A percentile compares a stretch with the other conserved stretches of the same genome.
These are phyloP conservation scores for Aleurites moluccanus DNA, from an alignment of 441 rosid species.

Conservation along the genomic window DNA sequence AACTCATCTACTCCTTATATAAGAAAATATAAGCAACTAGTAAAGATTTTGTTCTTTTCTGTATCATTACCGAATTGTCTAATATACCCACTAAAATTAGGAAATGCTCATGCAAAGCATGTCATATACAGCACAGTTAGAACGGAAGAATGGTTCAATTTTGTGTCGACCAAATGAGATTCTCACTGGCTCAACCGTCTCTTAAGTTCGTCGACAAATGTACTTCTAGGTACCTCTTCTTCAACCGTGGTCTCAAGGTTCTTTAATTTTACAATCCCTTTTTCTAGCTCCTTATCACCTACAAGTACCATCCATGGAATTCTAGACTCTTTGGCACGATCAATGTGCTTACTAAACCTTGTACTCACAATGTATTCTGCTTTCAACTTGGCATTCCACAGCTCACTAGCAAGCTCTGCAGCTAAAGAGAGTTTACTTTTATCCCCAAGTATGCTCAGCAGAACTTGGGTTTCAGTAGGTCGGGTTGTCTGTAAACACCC, in stretches of 20 bases:
- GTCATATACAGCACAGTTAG: background rate
- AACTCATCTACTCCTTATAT: background rate
- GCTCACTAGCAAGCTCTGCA: conserved; percentile 62
- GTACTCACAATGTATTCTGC: conserved; percentile 65
- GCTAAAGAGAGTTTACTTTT: conserved; percentile 46
- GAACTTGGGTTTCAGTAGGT: conserved; percentile 74
- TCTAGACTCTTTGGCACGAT: conserved; percentile 42
- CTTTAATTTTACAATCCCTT: conserved; percentile 61
- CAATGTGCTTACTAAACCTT: conserved; percentile 61
- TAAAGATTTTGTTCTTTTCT: background rate
- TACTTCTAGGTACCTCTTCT: conserved; percentile 47
- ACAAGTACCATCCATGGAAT: conserved; percentile 77
- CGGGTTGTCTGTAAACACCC: conserved; percentile 45
- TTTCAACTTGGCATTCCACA: conserved; percentile 63
- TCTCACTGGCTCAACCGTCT: conserved; percentile 30
- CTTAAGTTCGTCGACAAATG: conserved; percentile 45
- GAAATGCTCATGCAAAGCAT: background rate
- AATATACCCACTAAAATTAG: background rate
- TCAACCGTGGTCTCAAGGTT: conserved; percentile 50
- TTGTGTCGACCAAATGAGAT: background rate
- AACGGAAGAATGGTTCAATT: background rate
- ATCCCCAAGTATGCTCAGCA: conserved; percentile 58
- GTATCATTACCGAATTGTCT: background rate
- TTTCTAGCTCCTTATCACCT: conserved; percentile 60
- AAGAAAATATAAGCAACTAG: background rate